Base-by-base conservation (phyloP, 176 grass and related monocot genomes). In the Juncus effusus region DNA sequence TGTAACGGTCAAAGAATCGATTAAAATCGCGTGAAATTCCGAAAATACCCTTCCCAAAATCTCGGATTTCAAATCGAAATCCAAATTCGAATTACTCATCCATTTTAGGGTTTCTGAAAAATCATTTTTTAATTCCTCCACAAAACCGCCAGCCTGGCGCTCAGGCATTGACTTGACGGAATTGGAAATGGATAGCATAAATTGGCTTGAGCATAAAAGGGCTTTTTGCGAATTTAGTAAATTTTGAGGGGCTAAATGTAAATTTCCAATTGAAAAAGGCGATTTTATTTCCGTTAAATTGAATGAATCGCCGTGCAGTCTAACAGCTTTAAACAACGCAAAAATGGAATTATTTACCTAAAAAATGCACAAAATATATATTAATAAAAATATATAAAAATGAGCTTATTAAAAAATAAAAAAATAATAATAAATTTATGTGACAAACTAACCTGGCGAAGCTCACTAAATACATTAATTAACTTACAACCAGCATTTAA, bases 141-240 rank as follows among this genome's bases (percentile, higher is more conserved):
- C 76, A 38, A 83, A 99, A 16, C 70, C 74, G 79, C 85, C 86
- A 45, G 88, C 80, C 65, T 97, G 88, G 8, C 88, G 74, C 81
- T 93, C 85, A 54, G 85, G 94, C 86, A 93, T 97, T 62, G 69
- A 89, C 45, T 81, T 93, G 65, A 97, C 58, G 61, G 88, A 86
- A 68, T 79, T 80, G 68, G 71, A 63, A 63, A 97, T 82, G 60
- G 83, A 72, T 72, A 61, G 72, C 53, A 13, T 79, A 55, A 92
- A 82, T 62, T 65, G 62, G 76, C 80, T 61, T 54, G 83, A 78
- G 54, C 72, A 79, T 71, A 92, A 53, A 41, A 97, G 59, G 54
- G 69, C 70, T 64, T 77, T 73, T 69, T 92, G 70, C 38, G 82
- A 89, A 82, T 74, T 77, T 72, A 89, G 77, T 78, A 80, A 82